Conservation (phyloP, 495 filamentous ascomycete species). For the Podospora pseudoanserina region DNA sequence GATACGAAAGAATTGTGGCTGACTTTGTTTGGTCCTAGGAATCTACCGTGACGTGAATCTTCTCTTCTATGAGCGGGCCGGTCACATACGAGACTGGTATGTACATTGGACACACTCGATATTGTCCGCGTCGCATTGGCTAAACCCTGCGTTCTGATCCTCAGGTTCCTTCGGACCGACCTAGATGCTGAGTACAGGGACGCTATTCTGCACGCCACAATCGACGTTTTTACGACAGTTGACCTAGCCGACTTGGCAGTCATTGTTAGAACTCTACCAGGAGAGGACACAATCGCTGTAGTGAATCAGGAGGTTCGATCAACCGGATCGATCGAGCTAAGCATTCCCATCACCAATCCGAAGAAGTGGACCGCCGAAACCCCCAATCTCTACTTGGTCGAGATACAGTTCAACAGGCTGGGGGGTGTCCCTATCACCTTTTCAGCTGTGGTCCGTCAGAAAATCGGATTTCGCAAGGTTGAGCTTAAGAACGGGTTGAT, state of each 20-base stretch:
- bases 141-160: neutral
- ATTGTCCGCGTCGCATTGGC: neutral
- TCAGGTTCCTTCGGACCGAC: constrained; percentile 53
- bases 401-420: constrained; percentile 29
- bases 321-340: constrained; percentile 30
- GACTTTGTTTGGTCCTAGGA: constrained; percentile 27
- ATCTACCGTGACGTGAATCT: constrained; percentile 67
- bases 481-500: constrained; percentile 56
- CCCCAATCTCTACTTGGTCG: constrained; percentile 54
- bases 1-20: neutral
- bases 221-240: constrained; percentile 33
- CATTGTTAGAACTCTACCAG: constrained; percentile 36
- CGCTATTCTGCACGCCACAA: constrained; percentile 47
- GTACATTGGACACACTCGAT: constrained; percentile 26
- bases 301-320: constrained; percentile 9
- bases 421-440: no score
- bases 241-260: constrained; percentile 21
- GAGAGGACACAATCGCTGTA: constrained; percentile 28
- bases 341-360: constrained; percentile 44
- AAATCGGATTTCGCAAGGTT: constrained; percentile 56
- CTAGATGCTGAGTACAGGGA: constrained; percentile 54
- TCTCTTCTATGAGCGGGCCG: constrained; percentile 42
- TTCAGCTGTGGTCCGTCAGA: constrained; percentile 15
- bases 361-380: constrained; percentile 66
- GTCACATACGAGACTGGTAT: constrained; percentile 42